These are phyloP conservation scores for Austroboletus olivaceoglutinosus DNA, from an alignment of 1,284 basidiomycete genomes.

Conservation along the genomic window DNA sequence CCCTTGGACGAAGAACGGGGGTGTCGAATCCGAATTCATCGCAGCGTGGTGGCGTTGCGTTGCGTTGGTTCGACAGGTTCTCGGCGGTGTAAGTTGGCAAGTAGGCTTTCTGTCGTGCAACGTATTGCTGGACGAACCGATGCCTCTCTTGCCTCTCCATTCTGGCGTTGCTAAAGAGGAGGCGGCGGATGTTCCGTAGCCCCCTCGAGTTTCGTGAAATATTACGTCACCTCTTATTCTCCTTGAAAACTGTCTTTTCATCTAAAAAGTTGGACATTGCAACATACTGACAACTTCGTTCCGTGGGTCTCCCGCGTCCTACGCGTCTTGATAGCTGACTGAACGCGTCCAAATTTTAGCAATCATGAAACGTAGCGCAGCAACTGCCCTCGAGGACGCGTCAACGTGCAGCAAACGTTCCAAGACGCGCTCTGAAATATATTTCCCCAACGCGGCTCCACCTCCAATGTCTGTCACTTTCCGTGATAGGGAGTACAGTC, in stretches of 20 bases:
- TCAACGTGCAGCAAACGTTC: constrained; percentile 26
- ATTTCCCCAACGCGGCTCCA: constrained; percentile 8
- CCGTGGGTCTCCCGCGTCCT: constrained; percentile 1
- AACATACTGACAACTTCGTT: background rate
- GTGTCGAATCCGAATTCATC: constrained; percentile 49
- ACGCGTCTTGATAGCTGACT: background rate
- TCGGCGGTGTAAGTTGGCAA: constrained; percentile 45
- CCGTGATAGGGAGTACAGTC: constrained; percentile 36
- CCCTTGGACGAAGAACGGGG: constrained; percentile 56
- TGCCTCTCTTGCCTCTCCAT: constrained; percentile 41
- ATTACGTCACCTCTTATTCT: constrained; percentile 12
- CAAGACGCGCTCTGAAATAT: constrained; percentile 20
- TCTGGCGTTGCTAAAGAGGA: background rate
- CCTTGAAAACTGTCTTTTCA: background rate
- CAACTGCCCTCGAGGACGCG: constrained; percentile 10
- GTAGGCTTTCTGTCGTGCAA: constrained; percentile 49
- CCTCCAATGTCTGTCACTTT: constrained; percentile 38
- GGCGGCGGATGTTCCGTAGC: no score
- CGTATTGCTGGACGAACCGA: constrained; percentile 45
- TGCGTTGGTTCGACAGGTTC: constrained; percentile 37
- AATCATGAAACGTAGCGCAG: constrained; percentile 22
- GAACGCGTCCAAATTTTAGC: background rate
- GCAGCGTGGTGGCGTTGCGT: constrained; percentile 6
- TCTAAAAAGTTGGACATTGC: background rate
- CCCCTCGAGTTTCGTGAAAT: background rate